Percentiles rank a stretch among this genome's conserved stretches.
These are phyloP conservation scores for Austroboletus niveus DNA, from an alignment of 1,284 basidiomycete genomes.

Conservation along the genomic window DNA sequence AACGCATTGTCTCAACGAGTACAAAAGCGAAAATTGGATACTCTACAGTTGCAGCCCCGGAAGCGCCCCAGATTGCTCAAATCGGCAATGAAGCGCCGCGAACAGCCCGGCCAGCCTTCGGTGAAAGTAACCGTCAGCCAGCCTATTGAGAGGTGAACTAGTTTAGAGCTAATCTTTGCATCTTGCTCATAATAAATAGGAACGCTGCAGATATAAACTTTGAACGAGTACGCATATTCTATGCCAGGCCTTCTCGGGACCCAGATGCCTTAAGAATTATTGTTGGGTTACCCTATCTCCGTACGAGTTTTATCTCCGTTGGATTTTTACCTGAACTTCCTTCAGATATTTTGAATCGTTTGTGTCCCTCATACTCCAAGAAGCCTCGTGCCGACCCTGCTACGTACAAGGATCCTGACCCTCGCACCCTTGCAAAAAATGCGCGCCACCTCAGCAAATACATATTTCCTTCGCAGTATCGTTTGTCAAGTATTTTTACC, in stretches of 20 bases:
- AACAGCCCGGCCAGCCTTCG: conserved; percentile 4
- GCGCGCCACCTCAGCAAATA: conserved; percentile 76
- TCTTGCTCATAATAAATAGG: conserved; percentile 30
- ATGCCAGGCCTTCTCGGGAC: conserved; percentile 55
- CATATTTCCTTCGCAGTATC: conserved; percentile 79
- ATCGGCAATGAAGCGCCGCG: not conserved
- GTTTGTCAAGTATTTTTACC: conserved; percentile 57
- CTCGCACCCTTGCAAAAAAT: conserved; percentile 43
- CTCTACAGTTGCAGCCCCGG: conserved; percentile 16
- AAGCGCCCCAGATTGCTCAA: conserved; percentile 24
- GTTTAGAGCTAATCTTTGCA: not conserved
- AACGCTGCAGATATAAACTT: conserved; percentile 54
- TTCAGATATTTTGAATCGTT: conserved; percentile 61
- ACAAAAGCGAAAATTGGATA: conserved; percentile 28
- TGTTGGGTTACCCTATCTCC: conserved; percentile 67
- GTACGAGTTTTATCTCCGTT: conserved; percentile 38
- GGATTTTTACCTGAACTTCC: conserved; percentile 5
- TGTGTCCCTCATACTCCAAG: conserved; percentile 43
- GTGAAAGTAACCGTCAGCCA: conserved; percentile 12
- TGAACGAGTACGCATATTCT: conserved; percentile 62
- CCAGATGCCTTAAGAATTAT: conserved; percentile 46
- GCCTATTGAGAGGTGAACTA: conserved; percentile 20
- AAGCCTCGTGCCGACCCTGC: conserved; percentile 23
- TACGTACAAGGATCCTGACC: conserved; percentile 40
- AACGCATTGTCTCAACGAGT: conserved; percentile 2